Conservation (phyloP, 2,329 filamentous ascomycete species). For the Fusarium temperatum region DNA sequence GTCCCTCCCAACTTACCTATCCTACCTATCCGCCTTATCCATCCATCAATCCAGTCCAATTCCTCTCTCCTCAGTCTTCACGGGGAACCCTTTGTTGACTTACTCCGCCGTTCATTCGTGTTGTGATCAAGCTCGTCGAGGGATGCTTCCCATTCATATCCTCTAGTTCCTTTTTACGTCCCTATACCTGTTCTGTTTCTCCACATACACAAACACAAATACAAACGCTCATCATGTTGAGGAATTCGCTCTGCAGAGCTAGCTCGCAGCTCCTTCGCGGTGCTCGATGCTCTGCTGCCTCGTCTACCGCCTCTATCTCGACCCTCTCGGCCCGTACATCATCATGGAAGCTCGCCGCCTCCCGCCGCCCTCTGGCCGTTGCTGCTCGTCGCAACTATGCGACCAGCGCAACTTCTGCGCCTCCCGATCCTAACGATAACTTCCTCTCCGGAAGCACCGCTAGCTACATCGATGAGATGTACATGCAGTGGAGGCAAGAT, state of each 20-base stretch:
- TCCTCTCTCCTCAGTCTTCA: slow-evolving; percentile 32
- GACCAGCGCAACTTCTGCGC: slow-evolving; percentile 60
- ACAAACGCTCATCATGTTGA: slow-evolving; percentile 69
- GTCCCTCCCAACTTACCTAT: slow-evolving; percentile 10
- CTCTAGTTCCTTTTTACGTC: slow-evolving; percentile 29
- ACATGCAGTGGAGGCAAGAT: slow-evolving; percentile 95
- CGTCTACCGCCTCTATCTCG: slow-evolving; percentile 55
- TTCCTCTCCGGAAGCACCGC: slow-evolving; percentile 97
- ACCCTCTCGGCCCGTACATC: slow-evolving; percentile 51
- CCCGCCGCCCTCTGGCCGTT: slow-evolving; percentile 60
- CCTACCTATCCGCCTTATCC: background rate
- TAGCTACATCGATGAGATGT: slow-evolving; percentile 99
- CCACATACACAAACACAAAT: slow-evolving; percentile 21
- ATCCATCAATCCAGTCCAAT: slow-evolving; percentile 23
- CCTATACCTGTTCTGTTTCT: slow-evolving; percentile 28
- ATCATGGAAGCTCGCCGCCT: slow-evolving; percentile 56
- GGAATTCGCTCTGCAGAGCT: slow-evolving; percentile 72
- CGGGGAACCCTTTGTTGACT: slow-evolving; percentile 49
- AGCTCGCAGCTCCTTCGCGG: slow-evolving; percentile 69
- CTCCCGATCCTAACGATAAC: slow-evolving; percentile 87
- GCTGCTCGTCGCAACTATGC: slow-evolving; percentile 63
- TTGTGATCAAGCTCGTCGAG: slow-evolving; percentile 45
- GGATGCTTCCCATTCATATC: slow-evolving; percentile 44
- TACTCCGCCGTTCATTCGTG: slow-evolving; percentile 59
- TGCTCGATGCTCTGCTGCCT: slow-evolving; percentile 58